Evolutionary conservation across 208 protist genomes (phyloP).

Genomic region (Trypanosomatidae sp.): DNA sequence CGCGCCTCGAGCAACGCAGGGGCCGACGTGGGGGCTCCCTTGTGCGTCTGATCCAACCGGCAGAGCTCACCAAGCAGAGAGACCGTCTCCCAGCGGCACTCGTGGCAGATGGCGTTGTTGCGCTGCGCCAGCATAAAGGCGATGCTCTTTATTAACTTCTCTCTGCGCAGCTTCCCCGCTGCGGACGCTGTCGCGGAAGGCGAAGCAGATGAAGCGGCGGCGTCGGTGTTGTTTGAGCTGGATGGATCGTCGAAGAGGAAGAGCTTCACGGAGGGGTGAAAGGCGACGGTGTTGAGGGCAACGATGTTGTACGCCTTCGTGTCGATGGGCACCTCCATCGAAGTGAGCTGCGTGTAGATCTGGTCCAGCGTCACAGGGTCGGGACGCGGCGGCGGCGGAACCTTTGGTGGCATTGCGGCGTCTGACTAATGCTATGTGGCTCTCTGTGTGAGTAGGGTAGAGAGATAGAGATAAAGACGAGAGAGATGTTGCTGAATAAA

Average conservation of each 20-base stretch:
- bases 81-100: constrained; percentile 81
- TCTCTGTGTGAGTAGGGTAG: neutral
- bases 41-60: constrained; percentile 50
- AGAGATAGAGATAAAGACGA: too few species aligned
- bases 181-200: constrained; percentile 1
- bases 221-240: neutral
- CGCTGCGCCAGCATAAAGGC: constrained; percentile 80
- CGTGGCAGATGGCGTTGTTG: constrained; percentile 59
- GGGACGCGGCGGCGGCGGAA: constrained; percentile 67
- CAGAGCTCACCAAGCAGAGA: constrained; percentile 81
- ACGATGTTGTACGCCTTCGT: constrained; percentile 75
- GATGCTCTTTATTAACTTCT: constrained; percentile 54
- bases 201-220: neutral
- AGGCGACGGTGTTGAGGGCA: constrained; percentile 76
- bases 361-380: constrained; percentile 83
- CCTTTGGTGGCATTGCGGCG: neutral
- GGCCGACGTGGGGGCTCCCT: constrained; percentile 22
- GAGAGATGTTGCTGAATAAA: too few species aligned
- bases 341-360: constrained; percentile 63
- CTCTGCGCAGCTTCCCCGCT: constrained; percentile 38
- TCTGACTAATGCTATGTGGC: neutral
- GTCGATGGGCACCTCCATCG: constrained; percentile 32
- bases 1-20: constrained; percentile 40
- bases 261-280: constrained; percentile 82
- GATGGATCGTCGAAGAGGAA: constrained; percentile 60